Evolutionary conservation across 345 rosid genomes (phyloP).

Genomic region (Murraya paniculata): DNA sequence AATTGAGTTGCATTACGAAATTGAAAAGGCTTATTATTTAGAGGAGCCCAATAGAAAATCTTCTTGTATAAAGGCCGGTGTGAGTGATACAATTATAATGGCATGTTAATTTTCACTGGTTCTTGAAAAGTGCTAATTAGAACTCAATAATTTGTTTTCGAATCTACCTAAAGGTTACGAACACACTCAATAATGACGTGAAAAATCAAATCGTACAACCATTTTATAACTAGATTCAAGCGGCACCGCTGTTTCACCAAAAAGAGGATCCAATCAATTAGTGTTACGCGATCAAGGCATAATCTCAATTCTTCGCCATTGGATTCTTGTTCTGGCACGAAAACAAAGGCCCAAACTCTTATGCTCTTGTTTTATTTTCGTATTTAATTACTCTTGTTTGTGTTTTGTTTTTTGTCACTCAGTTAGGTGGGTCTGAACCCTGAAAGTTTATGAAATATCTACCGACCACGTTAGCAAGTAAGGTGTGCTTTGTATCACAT

Average conservation of each 20-base stretch:
- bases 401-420: not conserved
- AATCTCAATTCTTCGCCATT: not conserved
- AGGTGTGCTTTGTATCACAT: not conserved
- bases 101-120: not conserved
- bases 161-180: not conserved
- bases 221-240: not conserved
- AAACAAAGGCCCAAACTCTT: slow-evolving; percentile 2
- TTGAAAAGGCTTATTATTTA: too few relatives aligned
- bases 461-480: too few relatives aligned
- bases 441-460: too few relatives aligned
- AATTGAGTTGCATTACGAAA: too few relatives aligned
- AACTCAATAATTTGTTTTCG: not conserved
- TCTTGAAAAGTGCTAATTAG: not conserved
- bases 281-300: not conserved
- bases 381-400: not conserved
- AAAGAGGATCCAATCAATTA: not conserved
- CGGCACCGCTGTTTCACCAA: not conserved
- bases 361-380: not conserved
- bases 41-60: not conserved
- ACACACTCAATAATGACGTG: not conserved
- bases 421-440: too few relatives aligned
- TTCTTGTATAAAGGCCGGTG: not conserved
- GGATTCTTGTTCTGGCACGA: not conserved
- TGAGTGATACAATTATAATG: not conserved
- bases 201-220: not conserved